Evolutionary conservation across 345 rosid genomes (phyloP).

Genomic region (Diplotaxis tenuifolia): DNA sequence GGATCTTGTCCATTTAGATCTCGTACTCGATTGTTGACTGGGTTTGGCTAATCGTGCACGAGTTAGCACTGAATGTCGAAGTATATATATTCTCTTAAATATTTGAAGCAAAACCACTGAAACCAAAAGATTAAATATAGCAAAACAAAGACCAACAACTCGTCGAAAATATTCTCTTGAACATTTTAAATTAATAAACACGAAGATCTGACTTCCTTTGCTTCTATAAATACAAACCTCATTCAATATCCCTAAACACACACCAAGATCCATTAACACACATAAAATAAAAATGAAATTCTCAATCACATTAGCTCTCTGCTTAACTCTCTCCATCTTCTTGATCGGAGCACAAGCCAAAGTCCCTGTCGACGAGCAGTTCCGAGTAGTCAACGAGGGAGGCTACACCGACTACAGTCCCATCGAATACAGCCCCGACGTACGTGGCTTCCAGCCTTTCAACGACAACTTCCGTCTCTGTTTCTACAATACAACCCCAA

Average conservation of each 20-base stretch:
- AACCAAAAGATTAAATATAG: not conserved
- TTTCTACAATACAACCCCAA: constrained; percentile 63
- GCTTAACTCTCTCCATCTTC: constrained; percentile 14
- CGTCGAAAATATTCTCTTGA: not conserved
- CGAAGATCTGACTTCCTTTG: not conserved
- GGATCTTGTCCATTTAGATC: not conserved
- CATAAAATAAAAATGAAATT: constrained; percentile 11
- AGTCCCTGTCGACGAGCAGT: constrained; percentile 30
- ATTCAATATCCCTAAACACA: not conserved
- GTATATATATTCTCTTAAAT: not conserved
- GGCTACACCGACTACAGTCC: constrained; percentile 33
- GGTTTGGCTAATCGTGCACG: constrained; percentile 1
- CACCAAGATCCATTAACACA: not conserved
- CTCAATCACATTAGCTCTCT: constrained; percentile 10
- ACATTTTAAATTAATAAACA: not conserved
- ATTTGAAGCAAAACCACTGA: not conserved
- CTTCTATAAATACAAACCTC: constrained; percentile 6
- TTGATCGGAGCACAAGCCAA: constrained; percentile 16
- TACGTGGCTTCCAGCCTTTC: constrained; percentile 27
- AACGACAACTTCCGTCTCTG: constrained; percentile 51
- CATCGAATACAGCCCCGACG: constrained; percentile 35
- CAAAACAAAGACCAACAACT: constrained; percentile 19
- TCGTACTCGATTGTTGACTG: not conserved
- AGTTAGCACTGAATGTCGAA: not conserved
- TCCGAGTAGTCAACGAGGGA: constrained; percentile 29